phyloP scores from a whole-genome alignment of 179 eudicot species.

The Dionaea muscipula region DNA sequence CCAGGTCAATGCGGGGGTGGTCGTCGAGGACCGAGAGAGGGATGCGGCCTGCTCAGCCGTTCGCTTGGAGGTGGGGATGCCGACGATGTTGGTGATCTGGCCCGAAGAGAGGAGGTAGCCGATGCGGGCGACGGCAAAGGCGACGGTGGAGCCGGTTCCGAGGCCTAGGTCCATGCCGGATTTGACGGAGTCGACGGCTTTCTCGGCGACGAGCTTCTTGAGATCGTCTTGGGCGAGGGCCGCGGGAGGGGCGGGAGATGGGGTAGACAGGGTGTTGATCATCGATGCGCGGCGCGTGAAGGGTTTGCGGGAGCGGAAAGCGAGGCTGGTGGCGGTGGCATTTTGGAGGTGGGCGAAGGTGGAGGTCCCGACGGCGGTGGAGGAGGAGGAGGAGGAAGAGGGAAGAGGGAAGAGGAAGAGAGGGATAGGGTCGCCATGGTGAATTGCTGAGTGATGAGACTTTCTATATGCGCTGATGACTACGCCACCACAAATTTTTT shows the following conservation, averaged over 20 bases:
- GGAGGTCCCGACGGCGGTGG: too few species aligned
- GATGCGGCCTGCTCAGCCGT: constrained; percentile 76
- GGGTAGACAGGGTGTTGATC: constrained; percentile 40
- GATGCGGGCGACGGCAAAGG: constrained; percentile 67
- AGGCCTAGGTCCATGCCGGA: constrained; percentile 83
- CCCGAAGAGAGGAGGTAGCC: constrained; percentile 55
- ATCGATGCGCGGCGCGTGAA: constrained; percentile 5
- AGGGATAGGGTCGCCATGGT: constrained; percentile 1
- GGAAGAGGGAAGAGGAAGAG: background rate
- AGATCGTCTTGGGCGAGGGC: constrained; percentile 65
- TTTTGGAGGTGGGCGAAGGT: too few species aligned
- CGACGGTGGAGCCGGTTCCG: constrained; percentile 79
- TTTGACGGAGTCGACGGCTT: constrained; percentile 69
- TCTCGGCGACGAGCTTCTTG: constrained; percentile 76
- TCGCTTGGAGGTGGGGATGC: constrained; percentile 77
- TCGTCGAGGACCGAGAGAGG: constrained; percentile 61
- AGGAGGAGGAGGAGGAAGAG: constrained; percentile 13
- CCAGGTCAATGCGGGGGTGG: constrained; percentile 68
- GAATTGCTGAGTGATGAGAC: background rate
- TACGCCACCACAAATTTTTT: too few species aligned
- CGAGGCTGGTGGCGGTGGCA: constrained; percentile 13
- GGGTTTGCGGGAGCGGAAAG: constrained; percentile 13
- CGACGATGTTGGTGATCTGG: constrained; percentile 46
- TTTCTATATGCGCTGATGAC: too few species aligned
- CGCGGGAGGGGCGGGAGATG: constrained; percentile 22